Base-by-base conservation (phyloP, 208 protist genomes). In the Wallacemonas rigidus region DNA sequence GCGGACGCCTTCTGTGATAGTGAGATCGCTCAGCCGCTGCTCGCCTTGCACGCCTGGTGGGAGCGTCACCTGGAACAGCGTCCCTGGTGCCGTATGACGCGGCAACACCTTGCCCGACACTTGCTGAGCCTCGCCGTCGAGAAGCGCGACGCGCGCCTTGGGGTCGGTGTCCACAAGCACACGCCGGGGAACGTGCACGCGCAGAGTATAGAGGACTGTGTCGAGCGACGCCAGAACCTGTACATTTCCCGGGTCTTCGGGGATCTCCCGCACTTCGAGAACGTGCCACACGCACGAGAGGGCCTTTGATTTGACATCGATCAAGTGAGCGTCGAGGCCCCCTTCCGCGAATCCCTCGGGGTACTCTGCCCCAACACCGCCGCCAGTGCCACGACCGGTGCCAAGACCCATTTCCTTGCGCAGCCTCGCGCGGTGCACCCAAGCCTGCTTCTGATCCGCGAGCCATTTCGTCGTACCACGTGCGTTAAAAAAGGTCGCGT, bases 271-370 rank as follows among this genome's bases (percentile, higher is more conserved):
- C 48, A 95, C 81, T 71, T 97, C 92, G 44, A 97, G 58, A 41
- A 97, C 80, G 50, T 93, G 79, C 90, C 92, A 97, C 35, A 74
- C 77, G 1, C 78, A 62, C 3, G 89, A 75, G 44, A 97, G 71
- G 17, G 92, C 90, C 51, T 86, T 85, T 6, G 87, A 86, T 60
- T 88, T 93, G 15, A 93, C 48, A 71, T 97, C 90, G 67, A 97
- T 91, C 71, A 95, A 91, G 71, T 90, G 88, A 53, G 75, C 82
- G 69, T 78, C 82, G 43, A 85, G 45, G 15, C 43, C 45, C n/a
- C 58, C 73, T 68, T 56, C 53, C 26, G 2, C 26, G 39, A 39
- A 11, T 2, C 26, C 11, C 38, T 39, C 60, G 43, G 8, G 41
- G 50, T 4, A 8, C 4, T 9, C 3, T 39, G 41, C 1, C 26